Evolutionary conservation across 805 yeast genomes (phyloP).

Genomic region (Candida gorgasii): DNA sequence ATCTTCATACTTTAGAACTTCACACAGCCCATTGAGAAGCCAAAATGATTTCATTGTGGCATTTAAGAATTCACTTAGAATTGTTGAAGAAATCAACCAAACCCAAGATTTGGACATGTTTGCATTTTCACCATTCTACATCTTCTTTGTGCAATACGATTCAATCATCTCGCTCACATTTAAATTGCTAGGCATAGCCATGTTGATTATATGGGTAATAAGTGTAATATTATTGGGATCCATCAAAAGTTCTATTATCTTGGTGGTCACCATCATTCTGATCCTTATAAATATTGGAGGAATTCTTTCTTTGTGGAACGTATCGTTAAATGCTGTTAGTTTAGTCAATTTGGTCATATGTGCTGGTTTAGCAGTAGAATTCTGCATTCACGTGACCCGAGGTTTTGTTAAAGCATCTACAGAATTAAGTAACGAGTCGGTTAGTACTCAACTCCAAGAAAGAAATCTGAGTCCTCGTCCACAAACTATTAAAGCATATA

Average conservation of each 20-base stretch:
- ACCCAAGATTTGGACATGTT: slow-evolving; percentile 56
- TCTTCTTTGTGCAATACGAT: slow-evolving; percentile 86
- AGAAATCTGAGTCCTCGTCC: slow-evolving; percentile 2
- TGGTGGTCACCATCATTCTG: slow-evolving; percentile 59
- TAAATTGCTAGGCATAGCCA: slow-evolving; percentile 52
- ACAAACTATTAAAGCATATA: slow-evolving; percentile 39
- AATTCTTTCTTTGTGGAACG: slow-evolving; percentile 69
- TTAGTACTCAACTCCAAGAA: background rate
- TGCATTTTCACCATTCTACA: slow-evolving; percentile 92
- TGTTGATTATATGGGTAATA: slow-evolving; percentile 50
- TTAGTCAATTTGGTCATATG: slow-evolving; percentile 91
- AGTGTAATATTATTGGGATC: slow-evolving; percentile 69
- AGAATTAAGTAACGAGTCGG: slow-evolving; percentile 12
- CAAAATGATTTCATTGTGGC: slow-evolving; percentile 85
- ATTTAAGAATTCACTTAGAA: slow-evolving; percentile 66
- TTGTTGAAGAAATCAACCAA: slow-evolving; percentile 55
- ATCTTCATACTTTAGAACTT: slow-evolving; percentile 73
- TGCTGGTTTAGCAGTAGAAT: slow-evolving; percentile 90
- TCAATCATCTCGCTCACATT: slow-evolving; percentile 63
- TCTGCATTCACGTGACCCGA: slow-evolving; percentile 82
- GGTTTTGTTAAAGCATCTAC: slow-evolving; percentile 54
- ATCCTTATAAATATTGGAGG: slow-evolving; percentile 78
- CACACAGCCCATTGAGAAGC: slow-evolving; percentile 77
- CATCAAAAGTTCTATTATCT: slow-evolving; percentile 53
- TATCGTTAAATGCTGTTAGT: slow-evolving; percentile 84